Evolutionary conservation across 1,284 basidiomycete species (phyloP), one percentile per base, ranked within the genome.

Genomic region (Quambalaria eucalypti): DNA sequence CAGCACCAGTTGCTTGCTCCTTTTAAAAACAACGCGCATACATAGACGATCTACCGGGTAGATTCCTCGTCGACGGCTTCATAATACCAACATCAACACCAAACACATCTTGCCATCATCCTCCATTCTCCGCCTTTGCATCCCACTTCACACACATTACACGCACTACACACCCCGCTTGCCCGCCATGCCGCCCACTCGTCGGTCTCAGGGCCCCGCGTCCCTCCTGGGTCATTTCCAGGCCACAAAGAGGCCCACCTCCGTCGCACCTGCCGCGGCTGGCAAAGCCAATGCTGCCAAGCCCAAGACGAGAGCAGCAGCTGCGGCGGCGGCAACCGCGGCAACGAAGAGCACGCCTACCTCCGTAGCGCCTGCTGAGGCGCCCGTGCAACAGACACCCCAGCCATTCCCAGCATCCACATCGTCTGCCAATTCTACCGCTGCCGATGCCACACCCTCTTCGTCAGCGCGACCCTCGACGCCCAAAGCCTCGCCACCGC

Each of bases 171-270:
- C 10, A 39, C 36, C 36, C n/a, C 42, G 9, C 25, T n/a, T 30
- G 16, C 16, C 23, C 21, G 21, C 6, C 6, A 50, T 50, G 42
- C 42, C 42, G 14, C 16, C 25, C 42, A 46, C 21, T 46, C 42
- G 42, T 23, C 42, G 42, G 25, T 46, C 42, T 3, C 42, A 46
- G 25, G 21, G 21, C 21, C 21, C 21, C 25, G n/a, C 21, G 42
- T 46, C 42, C 14, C 42, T 46, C 42, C 25, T 46, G 42, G 42
- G 42, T 46, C 42, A 46, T 21, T 46, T 46, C 25, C 42, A 46
- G 25, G 21, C 42, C 14, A 46, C 42, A 26, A 46, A 46, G 42
- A 46, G n/a, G 21, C n/a, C 14, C 42, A 21, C n/a, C 25, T n/a
- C n/a, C n/a, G n/a, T n/a, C n/a, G n/a, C n/a, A n/a, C n/a, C n/a